Percentiles rank a stretch among this genome's conserved stretches.
Conservation (phyloP, 768 basidiomycete species). For the Gloeophyllum trabeum region DNA sequence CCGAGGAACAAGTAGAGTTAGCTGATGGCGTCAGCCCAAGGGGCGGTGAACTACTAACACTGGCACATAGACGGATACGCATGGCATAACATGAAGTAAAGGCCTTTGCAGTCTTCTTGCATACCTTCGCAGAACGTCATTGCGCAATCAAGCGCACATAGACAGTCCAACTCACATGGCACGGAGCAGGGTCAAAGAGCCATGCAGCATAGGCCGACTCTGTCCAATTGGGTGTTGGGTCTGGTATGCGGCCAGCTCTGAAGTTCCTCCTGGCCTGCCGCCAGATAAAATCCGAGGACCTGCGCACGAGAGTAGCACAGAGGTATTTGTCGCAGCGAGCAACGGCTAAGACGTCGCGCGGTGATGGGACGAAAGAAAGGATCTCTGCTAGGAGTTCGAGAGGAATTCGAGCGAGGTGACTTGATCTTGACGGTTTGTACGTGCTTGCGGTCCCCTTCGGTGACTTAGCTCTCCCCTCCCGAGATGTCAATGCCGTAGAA, state of each 20-base stretch:
- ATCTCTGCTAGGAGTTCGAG: not conserved
- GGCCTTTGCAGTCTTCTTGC: not conserved
- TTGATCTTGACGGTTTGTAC: too few relatives aligned
- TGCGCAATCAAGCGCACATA: not conserved
- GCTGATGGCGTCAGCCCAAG: too few relatives aligned
- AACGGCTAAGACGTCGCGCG: not conserved
- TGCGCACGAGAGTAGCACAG: not conserved
- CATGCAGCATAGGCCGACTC: not conserved
- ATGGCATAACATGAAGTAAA: too few relatives aligned
- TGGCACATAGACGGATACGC: too few relatives aligned
- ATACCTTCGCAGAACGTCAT: not conserved
- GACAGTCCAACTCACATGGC: not conserved
- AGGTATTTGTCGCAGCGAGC: not conserved
- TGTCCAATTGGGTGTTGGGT: not conserved
- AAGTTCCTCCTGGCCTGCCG: not conserved
- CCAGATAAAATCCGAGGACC: not conserved
- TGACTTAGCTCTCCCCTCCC: too few relatives aligned
- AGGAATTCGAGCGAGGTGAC: not conserved
- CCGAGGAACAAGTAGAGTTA: too few relatives aligned
- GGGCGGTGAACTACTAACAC: too few relatives aligned
- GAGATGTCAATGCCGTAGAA: too few relatives aligned
- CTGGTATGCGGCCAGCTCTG: not conserved
- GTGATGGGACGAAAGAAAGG: not conserved
- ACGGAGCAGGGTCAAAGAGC: not conserved
- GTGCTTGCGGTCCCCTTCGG: too few relatives aligned